phyloP scores from a whole-genome alignment of 169 alveolate species.

The Plasmodium fragile region DNA sequence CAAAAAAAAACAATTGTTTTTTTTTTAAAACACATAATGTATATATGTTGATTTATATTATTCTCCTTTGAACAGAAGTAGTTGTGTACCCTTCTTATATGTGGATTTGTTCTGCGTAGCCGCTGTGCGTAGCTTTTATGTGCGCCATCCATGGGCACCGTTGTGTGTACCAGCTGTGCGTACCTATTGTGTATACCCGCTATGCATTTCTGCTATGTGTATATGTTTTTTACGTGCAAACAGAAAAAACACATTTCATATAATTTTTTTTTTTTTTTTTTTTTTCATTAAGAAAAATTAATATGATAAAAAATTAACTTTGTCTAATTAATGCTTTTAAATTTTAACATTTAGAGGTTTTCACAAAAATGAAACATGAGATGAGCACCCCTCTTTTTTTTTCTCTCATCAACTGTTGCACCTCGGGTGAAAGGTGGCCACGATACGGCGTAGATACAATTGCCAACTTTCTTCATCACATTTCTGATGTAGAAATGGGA shows the following conservation, averaged over 20 bases:
- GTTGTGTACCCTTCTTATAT: background rate
- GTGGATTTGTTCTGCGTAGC: background rate
- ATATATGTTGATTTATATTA: background rate
- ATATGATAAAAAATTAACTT: conserved; percentile 34
- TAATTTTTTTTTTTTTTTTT: conserved; percentile 19
- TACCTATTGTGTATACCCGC: background rate
- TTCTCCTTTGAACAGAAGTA: conserved; percentile 8
- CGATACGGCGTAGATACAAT: background rate
- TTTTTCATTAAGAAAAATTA: conserved; percentile 23
- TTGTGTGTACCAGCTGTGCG: background rate
- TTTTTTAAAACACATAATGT: conserved; percentile 2
- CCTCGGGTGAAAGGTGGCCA: background rate
- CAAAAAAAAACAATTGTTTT: background rate
- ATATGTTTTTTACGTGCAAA: conserved; percentile 1
- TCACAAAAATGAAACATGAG: background rate
- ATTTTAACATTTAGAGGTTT: conserved; percentile 44
- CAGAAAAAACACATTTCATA: conserved; percentile 12
- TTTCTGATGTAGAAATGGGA: background rate
- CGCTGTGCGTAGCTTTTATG: background rate
- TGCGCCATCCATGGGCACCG: background rate
- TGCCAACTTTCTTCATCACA: background rate
- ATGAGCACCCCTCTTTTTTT: background rate
- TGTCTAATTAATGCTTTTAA: conserved; percentile 57
- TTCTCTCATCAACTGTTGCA: background rate
- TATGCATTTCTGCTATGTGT: background rate